Base-by-base conservation (phyloP, 2,329 filamentous ascomycete genomes). In the Stemphylium vesicarium region DNA sequence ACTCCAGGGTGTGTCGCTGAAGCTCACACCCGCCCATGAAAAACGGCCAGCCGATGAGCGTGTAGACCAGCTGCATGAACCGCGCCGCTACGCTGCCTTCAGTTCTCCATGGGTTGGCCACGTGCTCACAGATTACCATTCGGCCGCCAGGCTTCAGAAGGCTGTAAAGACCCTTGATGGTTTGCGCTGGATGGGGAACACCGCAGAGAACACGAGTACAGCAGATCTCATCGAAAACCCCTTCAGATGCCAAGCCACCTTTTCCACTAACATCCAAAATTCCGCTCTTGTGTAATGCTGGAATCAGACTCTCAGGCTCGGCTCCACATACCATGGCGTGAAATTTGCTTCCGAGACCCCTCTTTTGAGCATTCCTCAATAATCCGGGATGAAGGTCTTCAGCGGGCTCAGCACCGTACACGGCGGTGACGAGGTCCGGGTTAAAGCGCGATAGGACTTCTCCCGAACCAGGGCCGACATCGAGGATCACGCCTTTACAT, bases 371-470 rank as follows among this genome's bases (percentile, higher is more conserved):
- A n/a, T 77, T 77, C 4, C 61, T 58, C 16, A 75, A 64, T 4
- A 86, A 71, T 2, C 76, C 71, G 0, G 63, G 58, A 53, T 85
- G 83, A 1, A 86, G 71, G 0, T 77, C 75, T 4, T 64, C 53
- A 36, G 80, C 81, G 0, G 84, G 84, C 63, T 86, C 84, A 1
- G 82, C 78, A 39, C 82, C 84, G 58, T 84, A 85, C 38, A 85
- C 78, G 12, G 74, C 72, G 8, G 61, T 75, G 54, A 84, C 78
- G 4, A 75, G 71, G 49, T 75, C 67, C 7, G 74, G 43, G 47
- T 71, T 69, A 56, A 85, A 82, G 40, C 77, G 75, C 0, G 72
- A 71, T 42, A 84, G 74, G 50, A 84, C 79, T 12, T 79, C 76
- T 29, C 84, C 84, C 26, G 75, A 80, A 4, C 84, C 84, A 0